Percentiles rank a stretch among this genome's conserved stretches.
Conservation (phyloP, 768 basidiomycete species). For the Exidia glandulosa region DNA sequence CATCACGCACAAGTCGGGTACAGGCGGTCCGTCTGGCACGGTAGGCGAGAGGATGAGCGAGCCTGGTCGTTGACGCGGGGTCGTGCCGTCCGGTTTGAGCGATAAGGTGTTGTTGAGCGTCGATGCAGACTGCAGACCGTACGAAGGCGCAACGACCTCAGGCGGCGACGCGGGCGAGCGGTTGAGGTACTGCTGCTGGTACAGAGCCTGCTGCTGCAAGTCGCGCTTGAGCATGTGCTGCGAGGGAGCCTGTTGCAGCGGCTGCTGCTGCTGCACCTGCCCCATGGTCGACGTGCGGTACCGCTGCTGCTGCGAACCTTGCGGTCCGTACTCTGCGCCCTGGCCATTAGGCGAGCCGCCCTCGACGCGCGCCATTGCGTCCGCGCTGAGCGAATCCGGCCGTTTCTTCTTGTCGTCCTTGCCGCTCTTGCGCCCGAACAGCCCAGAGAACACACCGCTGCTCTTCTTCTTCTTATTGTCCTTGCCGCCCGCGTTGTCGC, state of each 20-base stretch:
- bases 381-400: constrained; percentile 30
- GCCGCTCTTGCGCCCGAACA: constrained; percentile 72
- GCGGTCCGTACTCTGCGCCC: constrained; percentile 47
- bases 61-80: constrained; percentile 27
- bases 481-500: constrained; percentile 21
- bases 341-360: constrained; percentile 41
- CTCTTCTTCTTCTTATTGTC: constrained; percentile 46
- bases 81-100: not conserved
- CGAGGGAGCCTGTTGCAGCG: constrained; percentile 35
- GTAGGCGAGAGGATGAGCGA: constrained; percentile 55
- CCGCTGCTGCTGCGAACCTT: constrained; percentile 10
- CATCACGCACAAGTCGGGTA: constrained; percentile 85
- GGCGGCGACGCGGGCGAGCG: constrained; percentile 73
- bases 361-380: constrained; percentile 31
- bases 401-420: constrained; percentile 49
- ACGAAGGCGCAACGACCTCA: constrained; percentile 54
- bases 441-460: constrained; percentile 40
- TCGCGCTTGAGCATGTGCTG: constrained; percentile 74
- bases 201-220: constrained; percentile 77
- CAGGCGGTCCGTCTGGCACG: constrained; percentile 47
- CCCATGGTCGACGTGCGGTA: constrained; percentile 14
- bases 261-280: constrained; percentile 18
- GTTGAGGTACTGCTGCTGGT: constrained; percentile 76
- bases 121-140: constrained; percentile 66
- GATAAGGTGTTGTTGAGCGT: constrained; percentile 42